These are phyloP conservation scores for Parasarocladium wereldwijsianum DNA, from an alignment of 2,329 filamentous ascomycete species.

Conservation along the genomic window DNA sequence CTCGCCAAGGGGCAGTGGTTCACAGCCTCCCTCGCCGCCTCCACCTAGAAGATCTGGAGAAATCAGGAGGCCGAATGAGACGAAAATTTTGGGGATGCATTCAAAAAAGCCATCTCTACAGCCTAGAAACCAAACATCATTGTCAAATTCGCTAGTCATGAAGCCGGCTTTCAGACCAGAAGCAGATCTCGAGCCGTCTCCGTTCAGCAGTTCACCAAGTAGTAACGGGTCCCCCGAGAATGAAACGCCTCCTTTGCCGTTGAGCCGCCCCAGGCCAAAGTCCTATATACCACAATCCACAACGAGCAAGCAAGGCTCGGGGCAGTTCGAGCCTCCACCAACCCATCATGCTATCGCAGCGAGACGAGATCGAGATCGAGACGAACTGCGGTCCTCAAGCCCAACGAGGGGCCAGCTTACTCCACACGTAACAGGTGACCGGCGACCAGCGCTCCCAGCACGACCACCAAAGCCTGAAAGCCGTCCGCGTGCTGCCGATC, in stretches of 20 bases:
- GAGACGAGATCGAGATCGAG: constrained; percentile 26
- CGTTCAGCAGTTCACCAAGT: constrained; percentile 75
- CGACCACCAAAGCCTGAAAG: constrained; percentile 24
- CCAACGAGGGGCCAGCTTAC: constrained; percentile 19
- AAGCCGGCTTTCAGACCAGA: constrained; percentile 7
- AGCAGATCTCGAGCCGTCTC: constrained; percentile 41
- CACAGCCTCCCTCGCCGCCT: constrained; percentile 46
- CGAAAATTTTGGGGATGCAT: constrained; percentile 21
- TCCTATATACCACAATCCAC: constrained; percentile 10
- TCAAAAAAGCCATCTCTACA: constrained; percentile 1
- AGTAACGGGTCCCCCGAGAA: constrained; percentile 44
- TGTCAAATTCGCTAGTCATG: neutral
- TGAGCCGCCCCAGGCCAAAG: constrained; percentile 32
- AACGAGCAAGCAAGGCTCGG: constrained; percentile 10
- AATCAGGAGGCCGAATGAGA: constrained; percentile 32
- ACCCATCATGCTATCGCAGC: constrained; percentile 31
- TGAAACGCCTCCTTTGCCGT: constrained; percentile 34
- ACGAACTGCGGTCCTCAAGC: constrained; percentile 25
- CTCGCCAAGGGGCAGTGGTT: constrained; percentile 31
- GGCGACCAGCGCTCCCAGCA: constrained; percentile 31
- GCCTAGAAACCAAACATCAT: neutral
- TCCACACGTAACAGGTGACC: constrained; percentile 26
- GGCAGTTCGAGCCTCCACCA: constrained; percentile 35
- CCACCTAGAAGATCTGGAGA: constrained; percentile 49
- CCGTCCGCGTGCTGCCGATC: constrained; percentile 7